Conservation (phyloP, 75 land plant genomes). For the Picea glauca region DNA sequence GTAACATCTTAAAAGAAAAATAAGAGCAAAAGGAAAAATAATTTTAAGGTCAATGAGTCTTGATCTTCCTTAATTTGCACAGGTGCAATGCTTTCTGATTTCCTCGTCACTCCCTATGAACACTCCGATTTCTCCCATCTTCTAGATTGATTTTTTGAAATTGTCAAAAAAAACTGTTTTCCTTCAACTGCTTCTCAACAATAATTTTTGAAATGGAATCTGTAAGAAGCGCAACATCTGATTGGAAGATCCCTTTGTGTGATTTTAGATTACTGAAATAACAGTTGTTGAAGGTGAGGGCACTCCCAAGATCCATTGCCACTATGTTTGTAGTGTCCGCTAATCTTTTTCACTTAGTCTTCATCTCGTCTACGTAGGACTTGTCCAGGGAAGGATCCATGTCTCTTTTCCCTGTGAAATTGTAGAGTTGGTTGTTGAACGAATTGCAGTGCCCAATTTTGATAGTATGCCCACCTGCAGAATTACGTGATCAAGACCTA, state of each 20-base stretch:
- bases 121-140: slow-evolving; percentile 16
- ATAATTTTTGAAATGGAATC: slow-evolving; percentile 11
- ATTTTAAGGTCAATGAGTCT: no score
- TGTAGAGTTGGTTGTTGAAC: slow-evolving; percentile 42
- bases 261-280: slow-evolving; percentile 29
- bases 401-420: slow-evolving; percentile 53
- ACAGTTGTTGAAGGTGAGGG: slow-evolving; percentile 34
- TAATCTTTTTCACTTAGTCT: slow-evolving; percentile 15
- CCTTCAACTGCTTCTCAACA: background rate
- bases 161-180: slow-evolving; percentile 11
- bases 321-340: slow-evolving; percentile 15
- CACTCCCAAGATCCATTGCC: slow-evolving; percentile 35
- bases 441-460: slow-evolving; percentile 39
- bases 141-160: slow-evolving; percentile 18
- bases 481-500: no score
- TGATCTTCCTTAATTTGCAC: background rate
- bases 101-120: slow-evolving; percentile 20
- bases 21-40: no score
- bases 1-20: no score
- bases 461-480: slow-evolving; percentile 52
- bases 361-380: slow-evolving; percentile 12
- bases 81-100: slow-evolving; percentile 12
- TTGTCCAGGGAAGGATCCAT: slow-evolving; percentile 43
- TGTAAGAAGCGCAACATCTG: slow-evolving; percentile 36
- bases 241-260: slow-evolving; percentile 44